Evolutionary conservation across 345 rosid species (phyloP).

Genomic region (Garcia nutans): DNA sequence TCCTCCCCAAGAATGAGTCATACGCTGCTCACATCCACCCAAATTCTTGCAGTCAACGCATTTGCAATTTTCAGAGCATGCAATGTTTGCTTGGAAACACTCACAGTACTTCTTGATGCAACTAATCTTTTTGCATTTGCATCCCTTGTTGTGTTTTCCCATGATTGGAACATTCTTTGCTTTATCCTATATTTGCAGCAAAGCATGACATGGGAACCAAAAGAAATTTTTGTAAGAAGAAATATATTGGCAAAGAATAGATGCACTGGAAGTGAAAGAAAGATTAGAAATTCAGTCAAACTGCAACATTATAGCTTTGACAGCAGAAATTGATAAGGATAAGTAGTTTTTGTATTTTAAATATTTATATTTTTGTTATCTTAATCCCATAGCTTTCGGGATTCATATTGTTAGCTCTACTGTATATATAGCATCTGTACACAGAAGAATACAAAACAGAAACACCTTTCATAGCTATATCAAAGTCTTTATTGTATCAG

Average conservation of each 20-base stretch:
- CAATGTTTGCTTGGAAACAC: conserved; percentile 52
- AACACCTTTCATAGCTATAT: too few relatives aligned
- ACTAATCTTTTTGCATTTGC: conserved; percentile 50
- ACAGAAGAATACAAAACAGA: too few relatives aligned
- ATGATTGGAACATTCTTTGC: conserved; percentile 19
- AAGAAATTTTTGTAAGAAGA: not conserved
- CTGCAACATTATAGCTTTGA: not conserved
- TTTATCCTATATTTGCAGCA: conserved; percentile 28
- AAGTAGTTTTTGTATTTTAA: too few relatives aligned
- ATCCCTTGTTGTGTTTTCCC: conserved; percentile 46
- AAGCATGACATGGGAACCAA: conserved; percentile 5
- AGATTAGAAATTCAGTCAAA: not conserved
- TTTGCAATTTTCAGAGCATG: conserved; percentile 53
- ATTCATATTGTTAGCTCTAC: too few relatives aligned
- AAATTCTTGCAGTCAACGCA: conserved; percentile 33
- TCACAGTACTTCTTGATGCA: conserved; percentile 63
- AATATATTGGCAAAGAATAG: not conserved
- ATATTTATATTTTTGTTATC: too few relatives aligned
- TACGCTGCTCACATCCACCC: conserved; percentile 3
- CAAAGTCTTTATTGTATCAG: too few relatives aligned
- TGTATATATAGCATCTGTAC: too few relatives aligned
- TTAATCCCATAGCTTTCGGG: too few relatives aligned
- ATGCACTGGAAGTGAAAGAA: too few relatives aligned
- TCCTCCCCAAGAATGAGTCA: conserved; percentile 8
- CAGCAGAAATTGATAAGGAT: too few relatives aligned